Percentiles rank a stretch among this genome's conserved stretches.
phyloP scores from a whole-genome alignment of 179 eudicot genomes.

The Beta corolliflora region DNA sequence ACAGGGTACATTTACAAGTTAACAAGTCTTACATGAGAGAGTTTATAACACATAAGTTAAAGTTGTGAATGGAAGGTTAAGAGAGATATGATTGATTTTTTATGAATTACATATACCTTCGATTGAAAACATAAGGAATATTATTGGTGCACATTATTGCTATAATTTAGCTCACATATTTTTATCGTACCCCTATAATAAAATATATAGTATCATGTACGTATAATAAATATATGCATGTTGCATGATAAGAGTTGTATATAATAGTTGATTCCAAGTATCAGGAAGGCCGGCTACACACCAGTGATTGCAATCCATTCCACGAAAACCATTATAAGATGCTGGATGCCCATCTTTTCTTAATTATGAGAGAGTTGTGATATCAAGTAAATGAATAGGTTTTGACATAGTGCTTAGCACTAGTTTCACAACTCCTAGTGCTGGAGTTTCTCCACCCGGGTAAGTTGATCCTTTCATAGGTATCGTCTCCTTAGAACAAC shows the following conservation, averaged over 20 bases:
- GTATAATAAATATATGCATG: no score
- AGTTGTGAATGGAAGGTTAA: no score
- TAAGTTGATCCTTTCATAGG: slow-evolving; percentile 44
- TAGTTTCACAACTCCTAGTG: slow-evolving; percentile 37
- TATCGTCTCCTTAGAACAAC: slow-evolving; percentile 36
- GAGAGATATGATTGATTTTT: no score
- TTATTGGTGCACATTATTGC: no score
- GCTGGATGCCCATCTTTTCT: slow-evolving; percentile 59
- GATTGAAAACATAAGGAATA: no score
- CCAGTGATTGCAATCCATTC: slow-evolving; percentile 69
- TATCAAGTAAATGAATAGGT: slow-evolving; percentile 45
- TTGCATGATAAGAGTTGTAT: slow-evolving; percentile 30
- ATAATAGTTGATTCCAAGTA: slow-evolving; percentile 57
- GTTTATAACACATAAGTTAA: no score
- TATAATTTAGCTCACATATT: no score
- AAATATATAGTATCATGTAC: no score
- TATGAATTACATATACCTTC: no score
- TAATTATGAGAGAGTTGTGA: slow-evolving; percentile 49
- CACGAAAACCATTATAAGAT: slow-evolving; percentile 35
- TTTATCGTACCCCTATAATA: no score
- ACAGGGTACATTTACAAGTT: no score
- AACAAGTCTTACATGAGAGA: no score
- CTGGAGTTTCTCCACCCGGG: slow-evolving; percentile 30
- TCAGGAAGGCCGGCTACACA: slow-evolving; percentile 63
- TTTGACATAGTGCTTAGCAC: slow-evolving; percentile 38